phyloP scores from a whole-genome alignment of 805 yeast genomes.

The Kuraishia borneana region DNA sequence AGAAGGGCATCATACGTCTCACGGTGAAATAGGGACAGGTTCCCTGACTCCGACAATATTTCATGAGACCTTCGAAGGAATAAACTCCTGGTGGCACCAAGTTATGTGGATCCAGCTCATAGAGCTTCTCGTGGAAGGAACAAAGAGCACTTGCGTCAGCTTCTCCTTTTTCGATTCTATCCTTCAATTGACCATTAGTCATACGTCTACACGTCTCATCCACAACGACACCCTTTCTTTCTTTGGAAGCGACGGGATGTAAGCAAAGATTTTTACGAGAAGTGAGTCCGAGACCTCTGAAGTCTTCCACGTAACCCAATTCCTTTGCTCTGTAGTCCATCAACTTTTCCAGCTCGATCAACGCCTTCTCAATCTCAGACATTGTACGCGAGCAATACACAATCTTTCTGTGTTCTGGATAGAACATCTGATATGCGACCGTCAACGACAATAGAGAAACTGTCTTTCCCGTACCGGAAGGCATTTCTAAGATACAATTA shows the following conservation, averaged over 20 bases:
- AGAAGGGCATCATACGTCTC: constrained; percentile 92
- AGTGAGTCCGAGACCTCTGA: constrained; percentile 88
- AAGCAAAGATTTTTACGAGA: constrained; percentile 90
- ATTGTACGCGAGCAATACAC: constrained; percentile 98
- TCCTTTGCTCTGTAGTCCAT: constrained; percentile 82
- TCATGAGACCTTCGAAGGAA: constrained; percentile 76
- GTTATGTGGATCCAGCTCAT: constrained; percentile 80
- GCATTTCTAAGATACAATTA: constrained; percentile 95
- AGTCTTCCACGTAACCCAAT: constrained; percentile 80
- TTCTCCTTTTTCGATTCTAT: constrained; percentile 47
- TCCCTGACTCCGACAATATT: constrained; percentile 66
- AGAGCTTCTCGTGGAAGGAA: constrained; percentile 81
- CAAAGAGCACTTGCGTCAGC: constrained; percentile 55
- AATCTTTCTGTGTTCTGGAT: constrained; percentile 89
- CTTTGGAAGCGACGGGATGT: constrained; percentile 80
- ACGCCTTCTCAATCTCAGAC: constrained; percentile 97
- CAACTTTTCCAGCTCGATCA: constrained; percentile 77
- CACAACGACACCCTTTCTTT: constrained; percentile 82
- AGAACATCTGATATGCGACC: constrained; percentile 87
- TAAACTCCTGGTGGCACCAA: constrained; percentile 88
- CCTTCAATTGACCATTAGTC: constrained; percentile 83
- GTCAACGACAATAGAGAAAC: constrained; percentile 84
- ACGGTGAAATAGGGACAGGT: constrained; percentile 97
- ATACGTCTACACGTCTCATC: constrained; percentile 94
- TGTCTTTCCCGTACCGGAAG: constrained; percentile 98